These are phyloP conservation scores for Chaetomium sp. DNA, from an alignment of 2,329 filamentous ascomycete genomes.

Conservation along the genomic window DNA sequence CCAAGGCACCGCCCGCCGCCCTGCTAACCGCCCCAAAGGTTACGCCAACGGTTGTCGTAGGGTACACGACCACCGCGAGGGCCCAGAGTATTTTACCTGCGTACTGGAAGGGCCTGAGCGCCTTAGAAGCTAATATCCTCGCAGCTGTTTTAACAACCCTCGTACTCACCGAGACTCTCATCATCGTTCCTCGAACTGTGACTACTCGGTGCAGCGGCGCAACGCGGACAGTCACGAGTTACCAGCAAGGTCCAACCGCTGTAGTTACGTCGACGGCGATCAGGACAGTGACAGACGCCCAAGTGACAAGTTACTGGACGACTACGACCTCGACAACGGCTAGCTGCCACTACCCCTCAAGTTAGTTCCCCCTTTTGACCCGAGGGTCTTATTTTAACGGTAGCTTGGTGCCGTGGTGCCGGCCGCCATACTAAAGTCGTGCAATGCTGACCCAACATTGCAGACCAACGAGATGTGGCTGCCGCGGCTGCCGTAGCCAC, in stretches of 20 bases:
- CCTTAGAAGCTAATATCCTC: background rate
- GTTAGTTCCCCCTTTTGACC: constrained; percentile 22
- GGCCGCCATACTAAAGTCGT: no score
- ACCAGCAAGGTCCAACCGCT: constrained; percentile 39
- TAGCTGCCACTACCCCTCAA: constrained; percentile 41
- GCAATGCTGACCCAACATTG: constrained; percentile 2
- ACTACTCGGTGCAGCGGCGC: constrained; percentile 41
- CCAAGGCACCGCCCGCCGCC: background rate
- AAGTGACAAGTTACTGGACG: constrained; percentile 39
- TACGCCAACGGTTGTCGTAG: constrained; percentile 44
- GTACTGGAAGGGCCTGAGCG: background rate
- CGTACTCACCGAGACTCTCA: constrained; percentile 41
- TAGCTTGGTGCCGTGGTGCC: background rate
- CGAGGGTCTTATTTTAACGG: background rate
- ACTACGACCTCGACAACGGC: constrained; percentile 42
- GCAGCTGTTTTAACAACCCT: constrained; percentile 37
- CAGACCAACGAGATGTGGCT: constrained; percentile 32
- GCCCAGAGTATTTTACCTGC: constrained; percentile 39
- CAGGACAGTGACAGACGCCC: constrained; percentile 41
- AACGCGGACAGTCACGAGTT: constrained; percentile 43
- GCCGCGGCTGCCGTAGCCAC: constrained; percentile 36
- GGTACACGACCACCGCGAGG: constrained; percentile 43
- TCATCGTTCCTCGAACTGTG: constrained; percentile 40
- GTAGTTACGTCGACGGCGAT: constrained; percentile 38
- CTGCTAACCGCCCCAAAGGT: constrained; percentile 34